Percentiles rank a stretch among this genome's conserved stretches.
Evolutionary conservation across 768 basidiomycete species (phyloP).

Genomic region (Lactarius sanguifluus): DNA sequence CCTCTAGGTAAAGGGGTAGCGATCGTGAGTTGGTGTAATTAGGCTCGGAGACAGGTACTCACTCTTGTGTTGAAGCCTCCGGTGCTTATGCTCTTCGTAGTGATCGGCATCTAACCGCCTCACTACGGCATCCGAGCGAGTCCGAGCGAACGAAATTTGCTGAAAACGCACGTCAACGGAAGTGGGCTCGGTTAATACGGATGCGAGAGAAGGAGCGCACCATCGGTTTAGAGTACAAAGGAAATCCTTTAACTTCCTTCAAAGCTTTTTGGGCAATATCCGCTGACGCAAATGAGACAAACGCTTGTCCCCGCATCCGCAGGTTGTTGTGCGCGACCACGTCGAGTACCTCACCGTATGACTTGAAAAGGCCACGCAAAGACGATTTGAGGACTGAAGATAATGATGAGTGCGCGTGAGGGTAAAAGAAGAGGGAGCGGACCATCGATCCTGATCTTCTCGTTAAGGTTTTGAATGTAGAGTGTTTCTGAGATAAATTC

Average conservation of each 20-base stretch:
- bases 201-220: slow-evolving; percentile 44
- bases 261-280: slow-evolving; percentile 85
- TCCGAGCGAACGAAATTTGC: slow-evolving; percentile 94
- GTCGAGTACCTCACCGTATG: slow-evolving; percentile 89
- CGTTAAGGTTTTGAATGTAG: slow-evolving; percentile 95
- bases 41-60: slow-evolving; percentile 33
- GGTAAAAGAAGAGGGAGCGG: slow-evolving; percentile 19
- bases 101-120: slow-evolving; percentile 64
- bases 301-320: slow-evolving; percentile 98
- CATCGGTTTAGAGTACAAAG: slow-evolving; percentile 96
- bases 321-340: slow-evolving; percentile 95
- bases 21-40: slow-evolving; percentile 12
- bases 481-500: slow-evolving; percentile 77
- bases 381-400: slow-evolving; percentile 81
- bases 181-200: not conserved
- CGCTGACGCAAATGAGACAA: slow-evolving; percentile 84
- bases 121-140: slow-evolving; percentile 88
- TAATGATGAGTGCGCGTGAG: slow-evolving; percentile 23
- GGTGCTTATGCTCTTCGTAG: slow-evolving; percentile 74
- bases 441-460: slow-evolving; percentile 86
- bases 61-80: slow-evolving; percentile 85
- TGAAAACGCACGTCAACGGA: slow-evolving; percentile 36
- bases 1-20: slow-evolving; percentile 46
- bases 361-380: slow-evolving; percentile 84
- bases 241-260: slow-evolving; percentile 93